phyloP scores from a whole-genome alignment of 768 basidiomycete species.

The Rhizopogon vesiculosus region DNA sequence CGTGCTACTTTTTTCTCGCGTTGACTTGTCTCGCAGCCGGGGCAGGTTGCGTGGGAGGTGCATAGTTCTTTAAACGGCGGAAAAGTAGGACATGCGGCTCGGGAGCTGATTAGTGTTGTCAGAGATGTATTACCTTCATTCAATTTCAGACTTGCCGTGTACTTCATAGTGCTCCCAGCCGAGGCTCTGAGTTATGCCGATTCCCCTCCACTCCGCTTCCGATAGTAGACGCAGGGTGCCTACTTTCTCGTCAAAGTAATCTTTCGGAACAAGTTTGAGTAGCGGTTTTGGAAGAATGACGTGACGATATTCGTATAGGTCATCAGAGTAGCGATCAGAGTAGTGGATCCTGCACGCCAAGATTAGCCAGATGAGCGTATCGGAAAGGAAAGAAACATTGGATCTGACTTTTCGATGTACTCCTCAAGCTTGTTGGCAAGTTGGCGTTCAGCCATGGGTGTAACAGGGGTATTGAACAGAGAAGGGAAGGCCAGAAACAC shows the following conservation, averaged over 20 bases:
- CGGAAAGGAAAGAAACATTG: conserved; percentile 7
- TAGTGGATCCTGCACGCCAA: conserved; percentile 67
- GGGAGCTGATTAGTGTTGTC: conserved; percentile 50
- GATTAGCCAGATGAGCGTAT: conserved; percentile 12
- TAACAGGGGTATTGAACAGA: conserved; percentile 2
- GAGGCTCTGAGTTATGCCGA: conserved; percentile 93
- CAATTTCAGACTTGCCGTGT: conserved; percentile 57
- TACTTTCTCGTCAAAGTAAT: conserved; percentile 72
- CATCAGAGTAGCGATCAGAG: conserved; percentile 90
- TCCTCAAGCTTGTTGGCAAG: conserved; percentile 58
- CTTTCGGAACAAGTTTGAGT: conserved; percentile 88
- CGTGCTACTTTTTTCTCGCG: conserved; percentile 34
- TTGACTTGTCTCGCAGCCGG: conserved; percentile 39
- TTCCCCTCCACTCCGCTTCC: conserved; percentile 93
- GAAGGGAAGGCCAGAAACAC: neutral
- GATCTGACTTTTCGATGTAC: conserved; percentile 68
- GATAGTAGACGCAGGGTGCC: conserved; percentile 77
- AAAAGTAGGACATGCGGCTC: conserved; percentile 95
- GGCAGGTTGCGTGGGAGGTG: conserved; percentile 39
- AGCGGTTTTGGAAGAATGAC: conserved; percentile 95
- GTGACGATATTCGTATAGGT: conserved; percentile 92
- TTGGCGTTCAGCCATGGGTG: conserved; percentile 28
- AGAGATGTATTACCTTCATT: conserved; percentile 5
- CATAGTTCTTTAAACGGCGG: conserved; percentile 72
- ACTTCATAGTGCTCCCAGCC: conserved; percentile 98